Conservation (phyloP, 2,329 filamentous ascomycete species). For the Fusarium praegraminearum region DNA sequence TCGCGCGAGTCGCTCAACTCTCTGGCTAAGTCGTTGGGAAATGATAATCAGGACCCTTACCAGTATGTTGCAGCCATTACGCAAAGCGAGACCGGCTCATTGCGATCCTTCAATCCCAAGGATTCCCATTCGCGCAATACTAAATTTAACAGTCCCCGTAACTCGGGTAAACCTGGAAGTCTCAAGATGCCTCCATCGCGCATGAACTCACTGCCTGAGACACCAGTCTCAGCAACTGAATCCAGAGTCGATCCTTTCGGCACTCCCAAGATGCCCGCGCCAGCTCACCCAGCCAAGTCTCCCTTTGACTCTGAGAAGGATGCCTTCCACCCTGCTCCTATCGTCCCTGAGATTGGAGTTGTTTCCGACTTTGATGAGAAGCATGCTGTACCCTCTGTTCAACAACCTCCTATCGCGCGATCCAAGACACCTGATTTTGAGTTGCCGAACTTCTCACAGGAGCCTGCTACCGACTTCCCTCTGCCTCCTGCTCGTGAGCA, state of each 20-base stretch:
- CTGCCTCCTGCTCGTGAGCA: constrained; percentile 47
- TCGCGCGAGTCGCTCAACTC: constrained; percentile 91
- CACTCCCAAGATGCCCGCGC: constrained; percentile 51
- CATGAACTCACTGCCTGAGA: constrained; percentile 60
- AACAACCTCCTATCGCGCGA: constrained; percentile 48
- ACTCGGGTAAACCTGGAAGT: constrained; percentile 47
- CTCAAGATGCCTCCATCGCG: constrained; percentile 51
- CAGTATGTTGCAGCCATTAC: constrained; percentile 71
- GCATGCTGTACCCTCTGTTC: constrained; percentile 45
- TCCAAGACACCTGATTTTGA: constrained; percentile 49
- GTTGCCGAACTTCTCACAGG: constrained; percentile 35
- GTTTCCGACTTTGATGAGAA: constrained; percentile 51
- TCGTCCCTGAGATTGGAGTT: constrained; percentile 56
- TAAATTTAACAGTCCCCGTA: constrained; percentile 55
- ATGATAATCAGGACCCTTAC: constrained; percentile 87
- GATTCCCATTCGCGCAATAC: constrained; percentile 63
- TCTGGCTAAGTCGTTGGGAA: constrained; percentile 79
- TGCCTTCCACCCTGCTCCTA: constrained; percentile 50
- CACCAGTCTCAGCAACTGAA: constrained; percentile 50
- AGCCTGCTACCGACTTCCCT: constrained; percentile 39
- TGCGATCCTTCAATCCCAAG: constrained; percentile 62
- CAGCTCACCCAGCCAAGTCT: constrained; percentile 44
- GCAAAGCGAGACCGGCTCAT: constrained; percentile 66
- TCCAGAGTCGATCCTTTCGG: constrained; percentile 54
- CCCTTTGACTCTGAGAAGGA: constrained; percentile 44